These are phyloP conservation scores for Globisporangium lucens DNA, from an alignment of 352 stramenopile species.

Conservation along the genomic window DNA sequence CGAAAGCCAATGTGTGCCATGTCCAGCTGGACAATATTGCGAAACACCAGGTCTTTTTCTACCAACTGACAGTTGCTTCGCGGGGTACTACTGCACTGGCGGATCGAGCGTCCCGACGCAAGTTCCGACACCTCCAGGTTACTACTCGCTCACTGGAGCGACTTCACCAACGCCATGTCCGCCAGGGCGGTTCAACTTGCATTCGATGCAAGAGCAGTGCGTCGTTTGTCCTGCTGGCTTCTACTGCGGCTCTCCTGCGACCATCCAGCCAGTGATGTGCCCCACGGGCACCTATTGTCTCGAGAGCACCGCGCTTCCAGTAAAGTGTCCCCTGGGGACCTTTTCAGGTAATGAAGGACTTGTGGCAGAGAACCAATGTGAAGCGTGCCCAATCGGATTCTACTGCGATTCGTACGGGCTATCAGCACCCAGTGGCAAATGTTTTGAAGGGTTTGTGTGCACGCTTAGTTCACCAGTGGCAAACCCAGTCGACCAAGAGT, in stretches of 20 bases:
- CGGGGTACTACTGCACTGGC: constrained; percentile 79
- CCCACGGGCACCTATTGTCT: constrained; percentile 72
- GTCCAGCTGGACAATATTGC: constrained; percentile 76
- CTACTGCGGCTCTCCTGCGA: constrained; percentile 60
- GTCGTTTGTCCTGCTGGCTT: constrained; percentile 67
- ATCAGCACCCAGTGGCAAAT: constrained; percentile 42
- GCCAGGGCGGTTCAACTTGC: constrained; percentile 59
- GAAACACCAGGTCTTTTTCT: constrained; percentile 57
- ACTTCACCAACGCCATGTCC: constrained; percentile 45
- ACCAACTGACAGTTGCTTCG: constrained; percentile 70
- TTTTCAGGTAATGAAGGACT: constrained; percentile 63
- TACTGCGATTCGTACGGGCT: constrained; percentile 89
- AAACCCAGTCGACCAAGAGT: constrained; percentile 47
- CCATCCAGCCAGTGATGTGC: constrained; percentile 46
- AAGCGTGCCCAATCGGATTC: constrained; percentile 67
- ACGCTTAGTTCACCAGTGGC: constrained; percentile 44
- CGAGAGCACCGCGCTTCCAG: constrained; percentile 36
- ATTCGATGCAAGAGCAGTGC: constrained; percentile 48
- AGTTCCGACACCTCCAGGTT: constrained; percentile 42
- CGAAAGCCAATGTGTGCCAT: constrained; percentile 72
- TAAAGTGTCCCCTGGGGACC: constrained; percentile 65
- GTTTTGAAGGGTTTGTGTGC: constrained; percentile 68
- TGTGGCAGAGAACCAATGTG: constrained; percentile 66
- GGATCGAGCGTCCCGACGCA: constrained; percentile 53
- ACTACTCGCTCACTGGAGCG: constrained; percentile 48